These are phyloP conservation scores for Cryptococcus wingfieldii DNA, from an alignment of 1,284 basidiomycete species.

Conservation along the genomic window DNA sequence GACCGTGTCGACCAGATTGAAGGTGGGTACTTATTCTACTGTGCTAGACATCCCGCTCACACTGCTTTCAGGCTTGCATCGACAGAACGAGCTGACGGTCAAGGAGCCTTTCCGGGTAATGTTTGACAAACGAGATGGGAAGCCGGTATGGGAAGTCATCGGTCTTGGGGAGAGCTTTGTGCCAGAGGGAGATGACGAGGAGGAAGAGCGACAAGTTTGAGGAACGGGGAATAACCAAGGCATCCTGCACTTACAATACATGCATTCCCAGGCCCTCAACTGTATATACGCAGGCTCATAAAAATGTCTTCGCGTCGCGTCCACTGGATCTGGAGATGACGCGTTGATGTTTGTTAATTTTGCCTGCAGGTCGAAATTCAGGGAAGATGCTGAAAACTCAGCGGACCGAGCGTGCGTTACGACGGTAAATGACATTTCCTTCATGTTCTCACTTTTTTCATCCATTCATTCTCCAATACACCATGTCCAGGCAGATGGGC, in stretches of 20 bases:
- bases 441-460: background rate
- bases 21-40: conserved; percentile 25
- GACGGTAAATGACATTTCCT: background rate
- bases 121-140: conserved; percentile 26
- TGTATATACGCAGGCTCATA: too few relatives aligned
- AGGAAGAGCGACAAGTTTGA: conserved; percentile 22
- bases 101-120: conserved; percentile 47
- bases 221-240: background rate
- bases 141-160: conserved; percentile 36
- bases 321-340: too few relatives aligned
- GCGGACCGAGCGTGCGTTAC: conserved; percentile 7
- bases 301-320: too few relatives aligned
- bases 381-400: conserved; percentile 3
- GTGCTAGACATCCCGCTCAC: background rate
- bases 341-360: background rate
- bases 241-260: background rate
- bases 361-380: background rate
- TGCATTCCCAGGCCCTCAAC: too few relatives aligned
- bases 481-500: background rate
- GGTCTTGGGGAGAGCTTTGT: conserved; percentile 46
- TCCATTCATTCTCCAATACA: background rate
- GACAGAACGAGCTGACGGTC: conserved; percentile 47
- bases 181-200: conserved; percentile 34
- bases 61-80: conserved; percentile 38
- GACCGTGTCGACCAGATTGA: conserved; percentile 62